Evolutionary conservation across 2,329 filamentous ascomycete species (phyloP).

Genomic region (Thermothelomyces thermophilus): DNA sequence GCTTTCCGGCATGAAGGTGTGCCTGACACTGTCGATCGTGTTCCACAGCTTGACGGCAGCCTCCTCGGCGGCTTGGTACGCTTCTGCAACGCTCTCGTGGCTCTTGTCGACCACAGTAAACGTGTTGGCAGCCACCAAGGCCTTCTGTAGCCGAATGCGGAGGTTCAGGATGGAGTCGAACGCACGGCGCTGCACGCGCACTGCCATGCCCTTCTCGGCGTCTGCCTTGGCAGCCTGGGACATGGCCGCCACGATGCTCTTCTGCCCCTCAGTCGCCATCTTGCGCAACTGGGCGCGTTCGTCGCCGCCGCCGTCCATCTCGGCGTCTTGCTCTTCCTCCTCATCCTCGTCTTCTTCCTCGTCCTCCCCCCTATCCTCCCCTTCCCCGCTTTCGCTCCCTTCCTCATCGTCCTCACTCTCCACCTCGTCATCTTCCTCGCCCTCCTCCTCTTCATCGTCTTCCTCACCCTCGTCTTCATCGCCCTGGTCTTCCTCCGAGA

Average conservation of each 20-base stretch:
- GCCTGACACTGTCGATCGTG: constrained; percentile 64
- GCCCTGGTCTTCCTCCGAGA: constrained; percentile 27
- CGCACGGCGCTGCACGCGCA: constrained; percentile 75
- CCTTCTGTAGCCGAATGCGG: constrained; percentile 89
- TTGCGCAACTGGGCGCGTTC: constrained; percentile 55
- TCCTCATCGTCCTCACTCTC: constrained; percentile 32
- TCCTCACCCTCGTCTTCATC: constrained; percentile 29
- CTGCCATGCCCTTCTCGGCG: constrained; percentile 75
- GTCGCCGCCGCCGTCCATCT: constrained; percentile 29
- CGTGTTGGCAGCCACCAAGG: constrained; percentile 74
- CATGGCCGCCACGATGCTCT: constrained; percentile 55
- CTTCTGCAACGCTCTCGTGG: constrained; percentile 39
- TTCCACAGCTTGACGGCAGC: constrained; percentile 82
- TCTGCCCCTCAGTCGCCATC: constrained; percentile 62
- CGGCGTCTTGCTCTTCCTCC: constrained; percentile 30
- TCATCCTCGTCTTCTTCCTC: constrained; percentile 34
- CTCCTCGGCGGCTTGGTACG: constrained; percentile 70
- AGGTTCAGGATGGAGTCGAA: constrained; percentile 88
- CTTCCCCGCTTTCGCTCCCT: constrained; percentile 29
- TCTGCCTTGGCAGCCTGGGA: constrained; percentile 66
- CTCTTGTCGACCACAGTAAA: constrained; percentile 43
- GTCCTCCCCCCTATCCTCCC: constrained; percentile 31
- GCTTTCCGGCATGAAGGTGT: constrained; percentile 48
- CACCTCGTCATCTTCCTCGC: constrained; percentile 29
- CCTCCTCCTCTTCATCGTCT: constrained; percentile 29